These are phyloP conservation scores for Talaromyces sp. DNA, from an alignment of 2,329 filamentous ascomycete species.

Conservation along the genomic window DNA sequence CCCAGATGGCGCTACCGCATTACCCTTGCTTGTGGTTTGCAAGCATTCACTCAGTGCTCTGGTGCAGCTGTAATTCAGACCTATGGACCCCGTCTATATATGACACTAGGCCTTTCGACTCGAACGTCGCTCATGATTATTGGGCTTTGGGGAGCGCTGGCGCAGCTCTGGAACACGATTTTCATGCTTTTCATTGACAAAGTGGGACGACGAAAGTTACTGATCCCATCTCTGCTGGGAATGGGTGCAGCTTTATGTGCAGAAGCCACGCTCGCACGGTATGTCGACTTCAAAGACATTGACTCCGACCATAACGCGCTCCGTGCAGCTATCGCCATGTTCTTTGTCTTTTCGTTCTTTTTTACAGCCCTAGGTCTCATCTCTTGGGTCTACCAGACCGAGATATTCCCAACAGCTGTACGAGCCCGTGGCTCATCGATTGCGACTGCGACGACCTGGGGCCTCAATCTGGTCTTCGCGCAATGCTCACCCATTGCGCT, in stretches of 20 bases:
- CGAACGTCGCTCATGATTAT: slow-evolving; percentile 54
- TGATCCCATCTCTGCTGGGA: slow-evolving; percentile 50
- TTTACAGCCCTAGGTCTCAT: slow-evolving; percentile 51
- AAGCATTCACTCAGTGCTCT: slow-evolving; percentile 53
- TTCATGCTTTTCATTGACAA: slow-evolving; percentile 52
- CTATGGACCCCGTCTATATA: slow-evolving; percentile 49
- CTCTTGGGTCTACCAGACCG: slow-evolving; percentile 51
- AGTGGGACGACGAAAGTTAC: slow-evolving; percentile 52
- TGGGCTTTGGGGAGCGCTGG: slow-evolving; percentile 54
- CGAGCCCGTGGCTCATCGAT: slow-evolving; percentile 48
- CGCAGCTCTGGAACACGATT: slow-evolving; percentile 52
- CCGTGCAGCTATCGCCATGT: slow-evolving; percentile 51
- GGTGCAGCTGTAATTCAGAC: slow-evolving; percentile 53
- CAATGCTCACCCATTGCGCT: slow-evolving; percentile 54
- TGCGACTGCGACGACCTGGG: slow-evolving; percentile 52
- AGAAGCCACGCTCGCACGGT: slow-evolving; percentile 45
- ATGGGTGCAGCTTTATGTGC: slow-evolving; percentile 45
- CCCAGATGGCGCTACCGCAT: slow-evolving; percentile 51
- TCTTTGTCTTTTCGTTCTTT: slow-evolving; percentile 51
- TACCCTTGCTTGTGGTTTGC: slow-evolving; percentile 52
- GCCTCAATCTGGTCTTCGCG: slow-evolving; percentile 51
- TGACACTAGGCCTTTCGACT: slow-evolving; percentile 47
- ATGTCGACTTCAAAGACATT: slow-evolving; percentile 34
- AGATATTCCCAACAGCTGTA: slow-evolving; percentile 51
- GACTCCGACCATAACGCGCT: slow-evolving; percentile 40